A percentile compares a stretch with the other conserved stretches of the same genome.
Conservation (phyloP, 495 filamentous ascomycete genomes). For the Lepidopterella palustris region DNA sequence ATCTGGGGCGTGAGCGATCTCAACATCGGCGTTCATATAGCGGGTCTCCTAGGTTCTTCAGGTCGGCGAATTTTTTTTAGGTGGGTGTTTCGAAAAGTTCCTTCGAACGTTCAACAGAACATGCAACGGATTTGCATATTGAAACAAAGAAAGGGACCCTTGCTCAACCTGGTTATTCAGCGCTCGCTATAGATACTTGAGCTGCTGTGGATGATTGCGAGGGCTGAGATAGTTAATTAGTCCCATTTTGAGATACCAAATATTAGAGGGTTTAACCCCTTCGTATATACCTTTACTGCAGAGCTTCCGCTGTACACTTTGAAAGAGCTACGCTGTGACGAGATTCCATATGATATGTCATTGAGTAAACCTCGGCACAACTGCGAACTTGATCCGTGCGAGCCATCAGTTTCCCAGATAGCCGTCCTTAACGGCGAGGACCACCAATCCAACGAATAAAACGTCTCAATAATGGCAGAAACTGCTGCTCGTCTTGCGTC, state of each 20-base stretch:
- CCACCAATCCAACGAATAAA: too few species aligned
- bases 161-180: slow-evolving; percentile 2
- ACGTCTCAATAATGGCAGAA: not conserved
- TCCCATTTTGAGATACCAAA: slow-evolving; percentile 1
- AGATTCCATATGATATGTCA: not conserved
- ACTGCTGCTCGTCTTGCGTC: slow-evolving; percentile 20
- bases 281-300: not conserved
- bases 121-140: not conserved
- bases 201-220: not conserved
- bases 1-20: slow-evolving; percentile 41
- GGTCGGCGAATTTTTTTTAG: not conserved
- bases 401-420: too few species aligned
- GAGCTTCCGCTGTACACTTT: not conserved
- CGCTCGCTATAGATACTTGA: not conserved
- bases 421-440: too few species aligned
- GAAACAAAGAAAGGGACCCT: not conserved
- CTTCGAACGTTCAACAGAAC: slow-evolving; percentile 1
- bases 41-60: slow-evolving; percentile 1
- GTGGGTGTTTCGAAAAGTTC: not conserved
- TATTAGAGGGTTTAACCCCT: slow-evolving; percentile 1
- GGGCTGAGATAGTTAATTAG: slow-evolving; percentile 4
- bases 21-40: slow-evolving; percentile 48
- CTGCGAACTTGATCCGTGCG: not conserved
- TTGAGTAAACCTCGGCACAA: not conserved
- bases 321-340: not conserved